Evolutionary conservation across 768 basidiomycete species (phyloP), one percentile per base, ranked within the genome.

Genomic region (Galerina marginata): DNA sequence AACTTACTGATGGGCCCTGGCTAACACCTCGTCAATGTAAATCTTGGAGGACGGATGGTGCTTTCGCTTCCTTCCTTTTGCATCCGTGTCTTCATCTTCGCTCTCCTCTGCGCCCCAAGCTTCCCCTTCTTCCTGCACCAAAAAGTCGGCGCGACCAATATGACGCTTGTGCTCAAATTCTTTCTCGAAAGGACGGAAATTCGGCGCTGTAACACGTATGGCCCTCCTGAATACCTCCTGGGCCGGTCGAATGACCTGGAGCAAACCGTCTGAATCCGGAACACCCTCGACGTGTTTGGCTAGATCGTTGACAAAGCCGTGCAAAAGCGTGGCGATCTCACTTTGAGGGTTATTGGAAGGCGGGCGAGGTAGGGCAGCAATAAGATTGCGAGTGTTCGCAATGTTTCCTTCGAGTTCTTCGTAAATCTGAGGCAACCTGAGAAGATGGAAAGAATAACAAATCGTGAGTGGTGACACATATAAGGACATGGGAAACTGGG

Each of bases 361-460:
- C 0, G 81, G 78, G 33, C 72, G 80, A 0, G 89, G 88, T 6
- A 81, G 71, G 16, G 49, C 49, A 2, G 58, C 25, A 6, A 83
- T 59, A 1, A 59, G 54, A 1, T 67, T 55, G 1, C 80, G 75
- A 0, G 84, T 80, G 6, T 67, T 72, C 0, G 68, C 61, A 0
- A 89, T 79, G 0, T 80, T 71, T 0, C 69, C 73, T 23, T 81
- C 77, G 26, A 91, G 71, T 59, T 91, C 89, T 0, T 83, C 76
- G 51, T 85, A 82, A 9, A 91, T 85, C 58, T 82, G 73, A 0
- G 90, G 89, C 0, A 92, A 77, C 44, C 91, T 92, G 15, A 6
- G n/a, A 29, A 16, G 20, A 71, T 74, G 2, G 54, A 6, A 15
- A 12, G 16, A 20, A 43, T 38, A 56, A 10, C 2, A 14, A 39